Percentiles rank a stretch among this genome's conserved stretches.
Evolutionary conservation across 1,284 basidiomycete species (phyloP).

Genomic region (Naganishia albida): DNA sequence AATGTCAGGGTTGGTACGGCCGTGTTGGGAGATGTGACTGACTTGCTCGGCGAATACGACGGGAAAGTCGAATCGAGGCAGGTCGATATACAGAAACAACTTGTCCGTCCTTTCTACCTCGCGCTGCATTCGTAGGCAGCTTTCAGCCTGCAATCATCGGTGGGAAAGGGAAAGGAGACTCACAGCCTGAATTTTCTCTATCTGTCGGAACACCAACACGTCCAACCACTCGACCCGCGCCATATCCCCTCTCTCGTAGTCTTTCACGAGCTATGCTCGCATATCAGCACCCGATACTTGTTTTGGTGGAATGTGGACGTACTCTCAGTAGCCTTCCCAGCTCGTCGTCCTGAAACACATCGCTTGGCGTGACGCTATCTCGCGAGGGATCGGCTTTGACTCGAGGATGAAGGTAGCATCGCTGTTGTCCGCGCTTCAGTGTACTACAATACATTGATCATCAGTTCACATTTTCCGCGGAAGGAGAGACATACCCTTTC

Average conservation of each 20-base stretch:
- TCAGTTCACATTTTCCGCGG: not conserved
- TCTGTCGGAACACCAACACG: conserved; percentile 85
- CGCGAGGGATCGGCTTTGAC: conserved; percentile 79
- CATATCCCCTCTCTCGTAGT: conserved; percentile 92
- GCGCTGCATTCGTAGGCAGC: conserved; percentile 57
- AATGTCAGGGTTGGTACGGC: not conserved
- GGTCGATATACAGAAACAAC: conserved; percentile 88
- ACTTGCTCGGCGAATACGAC: conserved; percentile 93
- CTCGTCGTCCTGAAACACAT: conserved; percentile 75
- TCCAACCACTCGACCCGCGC: conserved; percentile 95
- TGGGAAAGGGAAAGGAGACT: conserved; percentile 43
- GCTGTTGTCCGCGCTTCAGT: conserved; percentile 84
- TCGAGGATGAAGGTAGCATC: conserved; percentile 79
- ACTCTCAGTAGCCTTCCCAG: conserved; percentile 94
- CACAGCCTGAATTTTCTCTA: conserved; percentile 88
- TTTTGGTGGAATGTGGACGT: conserved; percentile 37
- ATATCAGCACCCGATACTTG: conserved; percentile 20
- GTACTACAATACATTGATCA: conserved; percentile 62
- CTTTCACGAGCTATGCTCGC: conserved; percentile 80
- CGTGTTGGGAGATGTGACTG: conserved; percentile 26
- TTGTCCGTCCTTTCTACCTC: conserved; percentile 86
- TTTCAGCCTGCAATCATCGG: not conserved
- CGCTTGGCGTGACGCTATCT: conserved; percentile 82
- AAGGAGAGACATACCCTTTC: conserved; percentile 67
- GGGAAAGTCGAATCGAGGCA: conserved; percentile 96